Percentiles rank a stretch among this genome's conserved stretches.
Evolutionary conservation across 306 rosid genomes (phyloP).

Genomic region (Cucumis melo): DNA sequence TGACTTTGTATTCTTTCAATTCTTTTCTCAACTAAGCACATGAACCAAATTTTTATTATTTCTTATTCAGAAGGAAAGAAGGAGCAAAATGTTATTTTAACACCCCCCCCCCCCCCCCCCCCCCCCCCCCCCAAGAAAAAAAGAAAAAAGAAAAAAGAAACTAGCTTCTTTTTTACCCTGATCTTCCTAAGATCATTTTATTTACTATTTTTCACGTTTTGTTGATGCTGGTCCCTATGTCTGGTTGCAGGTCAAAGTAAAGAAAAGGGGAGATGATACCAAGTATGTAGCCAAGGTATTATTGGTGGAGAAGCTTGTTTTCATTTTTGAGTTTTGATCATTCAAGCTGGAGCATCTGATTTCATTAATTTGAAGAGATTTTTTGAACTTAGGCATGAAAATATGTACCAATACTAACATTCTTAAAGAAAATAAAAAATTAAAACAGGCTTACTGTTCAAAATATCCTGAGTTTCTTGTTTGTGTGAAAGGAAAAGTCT

Average conservation of each 20-base stretch:
- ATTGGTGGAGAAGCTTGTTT: constrained; percentile 9
- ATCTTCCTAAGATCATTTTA: not conserved
- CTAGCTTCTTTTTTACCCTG: not conserved
- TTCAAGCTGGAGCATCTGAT: not conserved
- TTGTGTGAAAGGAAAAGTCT: not conserved
- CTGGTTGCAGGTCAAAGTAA: constrained; percentile 74
- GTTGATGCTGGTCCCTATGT: not conserved
- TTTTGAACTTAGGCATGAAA: not conserved
- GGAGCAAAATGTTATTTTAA: too few species aligned
- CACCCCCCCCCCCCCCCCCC: too few species aligned
- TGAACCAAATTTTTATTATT: too few species aligned
- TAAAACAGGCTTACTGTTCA: not conserved
- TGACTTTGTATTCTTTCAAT: too few species aligned
- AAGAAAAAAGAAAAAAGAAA: too few species aligned
- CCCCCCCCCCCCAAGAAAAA: too few species aligned
- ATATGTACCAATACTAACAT: not conserved
- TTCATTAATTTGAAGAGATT: not conserved
- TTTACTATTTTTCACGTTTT: constrained; percentile 7
- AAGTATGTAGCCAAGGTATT: constrained; percentile 93
- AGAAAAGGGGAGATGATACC: constrained; percentile 94
- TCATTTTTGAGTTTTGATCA: not conserved
- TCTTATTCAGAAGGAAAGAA: too few species aligned
- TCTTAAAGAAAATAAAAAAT: too few species aligned
- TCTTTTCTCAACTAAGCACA: too few species aligned
- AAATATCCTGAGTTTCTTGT: not conserved